phyloP scores from a whole-genome alignment of 2,329 filamentous ascomycete species.

The Camillea tinctor region DNA sequence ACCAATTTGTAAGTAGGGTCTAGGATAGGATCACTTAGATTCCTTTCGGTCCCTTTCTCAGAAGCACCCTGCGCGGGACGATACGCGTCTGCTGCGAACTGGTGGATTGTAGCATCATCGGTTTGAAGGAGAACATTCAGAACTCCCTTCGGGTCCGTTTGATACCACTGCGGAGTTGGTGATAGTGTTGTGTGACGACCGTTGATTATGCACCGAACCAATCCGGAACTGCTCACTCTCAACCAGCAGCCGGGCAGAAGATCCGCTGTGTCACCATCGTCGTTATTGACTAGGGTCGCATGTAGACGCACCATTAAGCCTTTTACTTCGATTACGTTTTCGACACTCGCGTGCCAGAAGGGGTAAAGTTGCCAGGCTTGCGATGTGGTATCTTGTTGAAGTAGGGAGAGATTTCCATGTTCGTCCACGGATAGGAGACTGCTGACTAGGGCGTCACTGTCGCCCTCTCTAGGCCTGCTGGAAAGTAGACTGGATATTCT shows the following conservation, averaged over 20 bases:
- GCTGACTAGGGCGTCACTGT: neutral
- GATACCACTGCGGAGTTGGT: neutral
- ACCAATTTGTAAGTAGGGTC: neutral
- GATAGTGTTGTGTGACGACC: neutral
- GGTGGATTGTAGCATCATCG: neutral
- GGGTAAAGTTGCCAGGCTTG: neutral
- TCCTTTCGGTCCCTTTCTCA: neutral
- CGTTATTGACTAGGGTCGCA: neutral
- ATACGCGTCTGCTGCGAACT: neutral
- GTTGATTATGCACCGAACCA: neutral
- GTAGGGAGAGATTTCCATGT: neutral
- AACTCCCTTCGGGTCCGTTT: neutral
- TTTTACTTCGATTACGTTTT: neutral
- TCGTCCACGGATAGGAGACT: neutral
- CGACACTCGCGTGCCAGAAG: neutral
- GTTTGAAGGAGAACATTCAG: neutral
- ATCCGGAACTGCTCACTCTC: neutral
- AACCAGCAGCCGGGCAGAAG: neutral
- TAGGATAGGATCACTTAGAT: neutral
- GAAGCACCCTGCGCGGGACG: neutral
- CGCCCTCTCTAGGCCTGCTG: neutral
- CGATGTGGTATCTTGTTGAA: neutral
- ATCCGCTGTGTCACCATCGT: neutral
- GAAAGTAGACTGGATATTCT: constrained; percentile 60
- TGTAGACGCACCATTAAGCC: neutral